phyloP scores from a whole-genome alignment of 129 eudicot species.

The Pseudognaphalium luteoalbum region DNA sequence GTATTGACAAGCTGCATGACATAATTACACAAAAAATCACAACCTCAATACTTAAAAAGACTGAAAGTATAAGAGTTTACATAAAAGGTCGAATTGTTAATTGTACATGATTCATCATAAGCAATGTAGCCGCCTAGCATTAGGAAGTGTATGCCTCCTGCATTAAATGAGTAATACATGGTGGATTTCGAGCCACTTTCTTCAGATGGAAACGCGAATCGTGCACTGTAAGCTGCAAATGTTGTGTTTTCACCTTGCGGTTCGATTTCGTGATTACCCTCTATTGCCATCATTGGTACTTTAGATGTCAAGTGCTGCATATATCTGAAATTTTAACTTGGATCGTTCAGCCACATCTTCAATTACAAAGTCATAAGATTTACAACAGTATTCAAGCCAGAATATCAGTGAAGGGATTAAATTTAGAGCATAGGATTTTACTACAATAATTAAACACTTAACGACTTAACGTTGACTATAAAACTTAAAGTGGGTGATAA shows the following conservation, averaged over 20 bases:
- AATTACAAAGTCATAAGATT: conserved; percentile 14
- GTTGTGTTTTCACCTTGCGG: conserved; percentile 56
- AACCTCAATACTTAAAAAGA: background rate
- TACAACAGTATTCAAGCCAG: background rate
- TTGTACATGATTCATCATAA: conserved; percentile 65
- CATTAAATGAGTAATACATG: conserved; percentile 88
- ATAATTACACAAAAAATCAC: background rate
- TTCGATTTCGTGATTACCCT: conserved; percentile 96
- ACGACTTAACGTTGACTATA: background rate
- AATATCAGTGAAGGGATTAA: background rate
- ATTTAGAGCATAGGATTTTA: background rate
- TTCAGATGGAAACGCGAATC: conserved; percentile 82
- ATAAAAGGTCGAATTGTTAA: background rate
- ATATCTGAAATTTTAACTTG: conserved; percentile 45
- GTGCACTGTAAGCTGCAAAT: conserved; percentile 74
- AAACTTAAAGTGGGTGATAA: too few relatives aligned
- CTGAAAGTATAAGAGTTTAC: background rate
- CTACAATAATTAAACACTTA: background rate
- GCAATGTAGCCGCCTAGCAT: conserved; percentile 88
- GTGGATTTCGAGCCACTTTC: conserved; percentile 81
- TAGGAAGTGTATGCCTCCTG: conserved; percentile 93
- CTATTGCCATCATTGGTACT: conserved; percentile 91
- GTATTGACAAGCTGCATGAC: conserved; percentile 73
- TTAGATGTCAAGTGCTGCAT: conserved; percentile 78
- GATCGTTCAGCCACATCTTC: background rate